Conservation (phyloP, 257 asterid species). For the Verbascum thapsus region DNA sequence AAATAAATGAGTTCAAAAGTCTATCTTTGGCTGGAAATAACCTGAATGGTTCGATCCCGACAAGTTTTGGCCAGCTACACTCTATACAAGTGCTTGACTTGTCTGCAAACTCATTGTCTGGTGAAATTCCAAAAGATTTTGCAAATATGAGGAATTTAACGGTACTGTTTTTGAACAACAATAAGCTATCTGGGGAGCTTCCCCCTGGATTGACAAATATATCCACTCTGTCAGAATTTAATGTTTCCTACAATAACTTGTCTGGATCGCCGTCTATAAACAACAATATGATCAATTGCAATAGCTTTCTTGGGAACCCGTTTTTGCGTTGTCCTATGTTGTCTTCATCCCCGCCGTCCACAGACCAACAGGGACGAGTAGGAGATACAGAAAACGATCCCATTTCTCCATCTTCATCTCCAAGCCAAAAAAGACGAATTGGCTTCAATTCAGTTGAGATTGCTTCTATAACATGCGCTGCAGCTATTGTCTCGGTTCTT, state of each 20-base stretch:
- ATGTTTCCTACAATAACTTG: conserved; percentile 77
- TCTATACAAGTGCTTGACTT: conserved; percentile 72
- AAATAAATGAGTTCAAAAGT: conserved; percentile 52
- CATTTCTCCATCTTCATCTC: conserved; percentile 41
- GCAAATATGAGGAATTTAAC: conserved; percentile 60
- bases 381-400: conserved; percentile 43
- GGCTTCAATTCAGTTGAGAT: conserved; percentile 70
- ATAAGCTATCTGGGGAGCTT: conserved; percentile 72
- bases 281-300: conserved; percentile 57
- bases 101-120: conserved; percentile 65
- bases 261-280: conserved; percentile 67
- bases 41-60: conserved; percentile 70
- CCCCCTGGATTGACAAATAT: conserved; percentile 54
- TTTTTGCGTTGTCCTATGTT: conserved; percentile 55
- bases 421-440: conserved; percentile 40
- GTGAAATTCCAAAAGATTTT: conserved; percentile 72
- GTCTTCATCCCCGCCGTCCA: conserved; percentile 50
- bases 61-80: conserved; percentile 56
- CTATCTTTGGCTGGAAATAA: conserved; percentile 76
- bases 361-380: conserved; percentile 51
- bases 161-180: conserved; percentile 67
- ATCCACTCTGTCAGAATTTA: conserved; percentile 56
- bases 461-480: conserved; percentile 81
- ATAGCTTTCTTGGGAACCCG: conserved; percentile 75
- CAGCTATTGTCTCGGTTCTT: conserved; percentile 78